A percentile compares a stretch with the other conserved stretches of the same genome.
Conservation (phyloP, 2,329 filamentous ascomycete genomes). For the Shiraia bambusicola region DNA sequence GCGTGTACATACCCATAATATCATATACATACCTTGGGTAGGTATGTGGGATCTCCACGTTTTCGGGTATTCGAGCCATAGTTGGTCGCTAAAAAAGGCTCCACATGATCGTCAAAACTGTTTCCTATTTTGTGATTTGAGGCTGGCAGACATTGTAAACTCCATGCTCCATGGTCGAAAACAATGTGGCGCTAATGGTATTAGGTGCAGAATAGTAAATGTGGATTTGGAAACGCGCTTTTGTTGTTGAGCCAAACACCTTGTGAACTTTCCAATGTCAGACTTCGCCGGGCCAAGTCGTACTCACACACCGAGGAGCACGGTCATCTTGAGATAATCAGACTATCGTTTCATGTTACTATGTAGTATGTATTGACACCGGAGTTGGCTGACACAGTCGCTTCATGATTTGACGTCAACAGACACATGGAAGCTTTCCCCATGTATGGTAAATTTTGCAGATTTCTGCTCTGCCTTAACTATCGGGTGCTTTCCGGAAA, state of each 20-base stretch:
- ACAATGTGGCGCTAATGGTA: conserved; percentile 3
- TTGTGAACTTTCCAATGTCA: conserved; percentile 3
- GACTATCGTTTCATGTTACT: conserved; percentile 33
- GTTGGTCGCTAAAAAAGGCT: conserved; percentile 15
- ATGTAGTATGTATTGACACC: too few relatives aligned
- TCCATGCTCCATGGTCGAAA: conserved; percentile 3
- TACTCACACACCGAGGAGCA: conserved; percentile 10
- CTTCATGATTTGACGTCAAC: conserved; percentile 7
- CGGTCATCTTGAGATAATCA: conserved; percentile 5
- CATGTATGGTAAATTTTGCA: conserved; percentile 1
- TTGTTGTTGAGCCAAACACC: conserved; percentile 15
- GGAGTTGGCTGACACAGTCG: conserved; percentile 9
- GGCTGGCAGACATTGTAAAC: conserved; percentile 7
- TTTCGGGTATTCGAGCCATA: conserved; percentile 7
- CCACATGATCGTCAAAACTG: conserved; percentile 2
- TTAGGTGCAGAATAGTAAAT: conserved; percentile 1
- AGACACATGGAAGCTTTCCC: background rate
- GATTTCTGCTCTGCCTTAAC: conserved; percentile 7
- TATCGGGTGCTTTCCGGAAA: conserved; percentile 3
- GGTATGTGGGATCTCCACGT: conserved; percentile 22
- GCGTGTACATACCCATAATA: background rate
- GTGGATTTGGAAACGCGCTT: conserved; percentile 9
- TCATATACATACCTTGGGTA: too few relatives aligned
- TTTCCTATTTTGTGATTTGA: conserved; percentile 5
- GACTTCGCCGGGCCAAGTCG: conserved; percentile 6